Percentiles rank a stretch among this genome's conserved stretches.
Conservation (phyloP, 768 basidiomycete genomes). For the Lyophyllum shimeji region DNA sequence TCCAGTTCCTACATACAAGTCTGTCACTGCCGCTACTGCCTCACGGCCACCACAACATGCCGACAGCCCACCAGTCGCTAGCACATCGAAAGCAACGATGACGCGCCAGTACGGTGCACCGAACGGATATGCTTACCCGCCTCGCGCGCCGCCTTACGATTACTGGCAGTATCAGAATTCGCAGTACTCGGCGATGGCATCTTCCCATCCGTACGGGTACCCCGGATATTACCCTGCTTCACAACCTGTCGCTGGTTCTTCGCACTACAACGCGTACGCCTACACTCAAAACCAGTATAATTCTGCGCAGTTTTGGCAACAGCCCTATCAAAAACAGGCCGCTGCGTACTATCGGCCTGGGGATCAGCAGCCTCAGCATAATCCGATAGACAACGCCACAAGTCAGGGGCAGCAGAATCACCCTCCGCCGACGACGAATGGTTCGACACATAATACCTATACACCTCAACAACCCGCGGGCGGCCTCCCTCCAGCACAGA, state of each 20-base stretch:
- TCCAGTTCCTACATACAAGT: slow-evolving; percentile 31
- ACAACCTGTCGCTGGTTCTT: slow-evolving; percentile 13
- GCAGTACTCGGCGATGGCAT: slow-evolving; percentile 18
- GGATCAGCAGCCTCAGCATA: slow-evolving; percentile 4
- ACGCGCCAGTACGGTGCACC: slow-evolving; percentile 17
- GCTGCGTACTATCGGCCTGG: background rate
- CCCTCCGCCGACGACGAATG: background rate
- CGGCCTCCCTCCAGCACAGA: slow-evolving; percentile 2
- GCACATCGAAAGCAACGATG: slow-evolving; percentile 6
- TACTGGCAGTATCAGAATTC: slow-evolving; percentile 35
- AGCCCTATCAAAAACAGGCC: slow-evolving; percentile 28
- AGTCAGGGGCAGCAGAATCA: background rate
- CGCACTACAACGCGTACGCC: slow-evolving; percentile 25
- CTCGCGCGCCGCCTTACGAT: slow-evolving; percentile 30
- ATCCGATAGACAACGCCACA: background rate
- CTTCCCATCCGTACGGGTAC: slow-evolving; percentile 26
- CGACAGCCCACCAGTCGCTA: slow-evolving; percentile 13
- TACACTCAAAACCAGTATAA: slow-evolving; percentile 24
- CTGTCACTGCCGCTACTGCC: slow-evolving; percentile 26
- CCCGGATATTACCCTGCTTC: slow-evolving; percentile 26
- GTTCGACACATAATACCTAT: background rate
- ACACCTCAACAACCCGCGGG: background rate
- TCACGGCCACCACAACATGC: slow-evolving; percentile 6
- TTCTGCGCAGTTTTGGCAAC: slow-evolving; percentile 32
- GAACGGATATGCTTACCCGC: slow-evolving; percentile 18